Base-by-base conservation (phyloP, 2,329 filamentous ascomycete species). In the Fusarium sp. region DNA sequence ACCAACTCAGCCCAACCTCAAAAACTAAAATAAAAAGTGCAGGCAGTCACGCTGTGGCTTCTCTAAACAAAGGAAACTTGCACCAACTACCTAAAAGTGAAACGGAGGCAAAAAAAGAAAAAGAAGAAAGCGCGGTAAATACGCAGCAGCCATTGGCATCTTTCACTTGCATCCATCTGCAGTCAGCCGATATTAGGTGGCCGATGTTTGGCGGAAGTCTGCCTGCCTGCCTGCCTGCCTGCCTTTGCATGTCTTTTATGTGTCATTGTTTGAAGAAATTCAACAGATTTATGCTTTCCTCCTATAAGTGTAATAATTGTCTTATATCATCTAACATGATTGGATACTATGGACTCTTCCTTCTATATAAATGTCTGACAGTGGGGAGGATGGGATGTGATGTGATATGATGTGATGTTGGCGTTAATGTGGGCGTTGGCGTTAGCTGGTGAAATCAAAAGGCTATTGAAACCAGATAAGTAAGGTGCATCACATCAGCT, bases 111-210 rank as follows among this genome's bases (percentile, higher is more conserved):
- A 31, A 50, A 39, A 29, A n/a, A 28, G 49, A 31, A 16, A 10
- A n/a, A 48, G 24, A 21, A 20, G 48, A 35, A 48, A 54, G 21
- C 41, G 29, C 28, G 16, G 43, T 26, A 26, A 35, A 39, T 50
- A 49, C 20, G 39, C 46, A 47, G 38, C 35, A 44, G 43, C 20
- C 18, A 26, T 31, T 21, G n/a, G 24, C 16, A 41, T 11, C n/a
- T 29, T 21, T 18, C 35, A 24, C 13, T 23, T 15, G 38, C 31
- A 24, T 56, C 48, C 31, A 24, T 56, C 48, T 62, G 66, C 41
- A 53, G 57, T 56, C 57, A 69, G 43, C 62, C 66, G 66, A 44
- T 59, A 53, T 28, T 50, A 29, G 46, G 48, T 41, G 49, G 48
- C 47, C 23, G 31, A 44, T 63, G 26, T 43, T 48, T 48, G 54